Conservation (phyloP, 192 early-diverging fungal species). For the Chytriomyces sp. region DNA sequence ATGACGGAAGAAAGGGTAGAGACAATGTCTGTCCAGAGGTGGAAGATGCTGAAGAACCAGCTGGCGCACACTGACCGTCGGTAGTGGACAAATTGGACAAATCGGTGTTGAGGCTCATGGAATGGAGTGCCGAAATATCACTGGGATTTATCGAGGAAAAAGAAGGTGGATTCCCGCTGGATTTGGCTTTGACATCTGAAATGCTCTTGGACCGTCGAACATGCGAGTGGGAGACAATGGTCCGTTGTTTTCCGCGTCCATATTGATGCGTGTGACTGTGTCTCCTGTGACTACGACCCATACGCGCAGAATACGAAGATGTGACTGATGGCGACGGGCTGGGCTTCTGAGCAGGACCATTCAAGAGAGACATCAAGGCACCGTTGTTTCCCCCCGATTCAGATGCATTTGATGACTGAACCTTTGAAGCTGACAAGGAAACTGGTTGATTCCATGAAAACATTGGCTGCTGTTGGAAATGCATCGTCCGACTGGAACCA, state of each 20-base stretch:
- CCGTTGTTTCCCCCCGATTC: too few relatives aligned
- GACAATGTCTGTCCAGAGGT: background rate
- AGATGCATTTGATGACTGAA: conserved; percentile 2
- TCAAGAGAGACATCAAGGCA: background rate
- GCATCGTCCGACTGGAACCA: background rate
- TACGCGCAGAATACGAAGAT: background rate
- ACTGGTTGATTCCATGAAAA: background rate
- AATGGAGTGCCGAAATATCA: background rate
- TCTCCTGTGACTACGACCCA: background rate
- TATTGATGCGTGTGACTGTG: background rate
- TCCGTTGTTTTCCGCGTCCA: background rate
- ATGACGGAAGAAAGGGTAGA: background rate
- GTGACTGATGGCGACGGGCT: background rate
- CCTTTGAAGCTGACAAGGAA: background rate
- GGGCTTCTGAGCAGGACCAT: background rate
- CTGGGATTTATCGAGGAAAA: background rate
- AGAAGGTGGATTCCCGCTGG: background rate
- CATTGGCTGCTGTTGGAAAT: background rate
- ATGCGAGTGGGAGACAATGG: background rate
- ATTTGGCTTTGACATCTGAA: background rate
- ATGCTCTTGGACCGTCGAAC: background rate
- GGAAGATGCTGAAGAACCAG: background rate
- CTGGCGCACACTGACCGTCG: background rate
- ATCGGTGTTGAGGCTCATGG: background rate
- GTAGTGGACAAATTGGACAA: background rate